These are phyloP conservation scores for Boletus reticuloceps DNA, from an alignment of 768 basidiomycete species.

Conservation along the genomic window DNA sequence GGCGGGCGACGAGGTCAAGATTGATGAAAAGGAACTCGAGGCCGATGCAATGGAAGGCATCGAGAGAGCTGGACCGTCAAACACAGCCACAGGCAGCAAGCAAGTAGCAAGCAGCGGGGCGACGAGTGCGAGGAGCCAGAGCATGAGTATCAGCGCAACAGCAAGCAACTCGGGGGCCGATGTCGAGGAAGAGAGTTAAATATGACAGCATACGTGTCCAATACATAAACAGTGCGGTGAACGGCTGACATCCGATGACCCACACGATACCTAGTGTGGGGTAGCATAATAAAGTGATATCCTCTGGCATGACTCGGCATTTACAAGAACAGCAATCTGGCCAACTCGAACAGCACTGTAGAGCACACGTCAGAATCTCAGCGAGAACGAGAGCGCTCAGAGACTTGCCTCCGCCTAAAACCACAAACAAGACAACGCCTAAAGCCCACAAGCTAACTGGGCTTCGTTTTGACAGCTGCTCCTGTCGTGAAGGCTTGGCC, in stretches of 20 bases:
- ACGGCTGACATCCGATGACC: conserved; percentile 7
- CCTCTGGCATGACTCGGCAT: no score
- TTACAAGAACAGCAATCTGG: conserved; percentile 65
- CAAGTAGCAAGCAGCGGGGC: conserved; percentile 27
- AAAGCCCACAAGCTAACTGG: conserved; percentile 76
- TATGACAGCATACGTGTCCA: conserved; percentile 4
- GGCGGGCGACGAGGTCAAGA: conserved; percentile 84
- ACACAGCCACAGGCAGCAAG: conserved; percentile 14
- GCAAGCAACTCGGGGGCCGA: conserved; percentile 52
- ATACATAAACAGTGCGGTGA: conserved; percentile 8
- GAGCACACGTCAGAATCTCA: conserved; percentile 4
- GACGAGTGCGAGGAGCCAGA: conserved; percentile 51
- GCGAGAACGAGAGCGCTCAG: background rate
- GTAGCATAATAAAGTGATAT: background rate
- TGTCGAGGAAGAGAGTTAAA: conserved; percentile 33
- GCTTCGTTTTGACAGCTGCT: conserved; percentile 66
- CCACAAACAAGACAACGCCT: conserved; percentile 70
- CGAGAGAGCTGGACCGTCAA: conserved; percentile 39
- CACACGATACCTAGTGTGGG: background rate
- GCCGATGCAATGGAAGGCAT: conserved; percentile 75
- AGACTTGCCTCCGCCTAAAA: conserved; percentile 75
- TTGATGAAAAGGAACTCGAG: conserved; percentile 85
- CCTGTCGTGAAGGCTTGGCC: conserved; percentile 67
- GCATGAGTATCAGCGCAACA: conserved; percentile 58
- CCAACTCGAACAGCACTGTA: conserved; percentile 73